Base-by-base conservation (phyloP, 208 protist species). In the Acanthamoeba royreba region DNA sequence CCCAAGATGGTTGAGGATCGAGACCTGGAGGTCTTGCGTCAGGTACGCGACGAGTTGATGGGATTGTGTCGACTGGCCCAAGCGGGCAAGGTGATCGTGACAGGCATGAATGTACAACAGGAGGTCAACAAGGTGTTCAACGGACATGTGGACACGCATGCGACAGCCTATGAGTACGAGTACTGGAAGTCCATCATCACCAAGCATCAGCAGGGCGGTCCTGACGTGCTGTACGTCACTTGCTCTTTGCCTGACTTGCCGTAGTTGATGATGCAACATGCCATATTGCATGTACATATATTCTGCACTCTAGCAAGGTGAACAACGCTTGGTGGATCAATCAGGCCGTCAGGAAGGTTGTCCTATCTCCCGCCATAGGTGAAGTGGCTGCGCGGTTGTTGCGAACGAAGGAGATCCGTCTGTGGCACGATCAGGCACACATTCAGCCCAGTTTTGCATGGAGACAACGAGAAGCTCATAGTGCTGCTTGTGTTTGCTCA, bases 251-350 rank as follows among this genome's bases (percentile, higher is more conserved):
- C n/a, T n/a, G n/a, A n/a, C n/a, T n/a, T n/a, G n/a, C n/a, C n/a
- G n/a, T n/a, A n/a, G n/a, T n/a, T n/a, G n/a, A n/a, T n/a, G n/a
- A n/a, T n/a, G n/a, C n/a, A n/a, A n/a, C n/a, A n/a, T n/a, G n/a
- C n/a, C n/a, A n/a, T n/a, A n/a, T n/a, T n/a, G 40, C 11, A 28
- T 72, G 31, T 9, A 42, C 2, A 7, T 66, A 25, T 25, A 8
- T 66, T 8, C 25, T n/a, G 33, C 55, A 28, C 22, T 28, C 25
- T 38, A 72, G 74, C 11, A 85, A 85, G 74, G 45, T 85, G 42
- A 85, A 85, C 38, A 85, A 85, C 74, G 38, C 38, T 4, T 85
- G 74, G 74, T 85, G 74, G 74, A 31, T 53, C 17, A 85, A 85
- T 22, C 25, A 55, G 11, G 74, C 74, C 4, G 15, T 85, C 13